phyloP scores from a whole-genome alignment of 2,329 filamentous ascomycete species.

The Microdochium trichocladiopsis region DNA sequence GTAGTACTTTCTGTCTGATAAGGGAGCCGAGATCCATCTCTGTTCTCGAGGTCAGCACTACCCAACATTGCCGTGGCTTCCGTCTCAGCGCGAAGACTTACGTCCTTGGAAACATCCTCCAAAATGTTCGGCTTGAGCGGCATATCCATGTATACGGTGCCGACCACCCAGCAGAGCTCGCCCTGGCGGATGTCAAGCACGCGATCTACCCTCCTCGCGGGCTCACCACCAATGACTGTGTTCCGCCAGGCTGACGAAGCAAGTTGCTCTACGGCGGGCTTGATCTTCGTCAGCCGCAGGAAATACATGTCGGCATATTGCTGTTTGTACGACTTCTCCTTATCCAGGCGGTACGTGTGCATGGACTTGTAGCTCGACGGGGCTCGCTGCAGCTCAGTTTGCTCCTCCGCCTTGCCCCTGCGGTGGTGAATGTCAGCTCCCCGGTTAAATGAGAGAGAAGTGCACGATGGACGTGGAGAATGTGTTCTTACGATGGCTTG shows the following conservation, averaged over 20 bases:
- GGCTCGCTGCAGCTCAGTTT: slow-evolving; percentile 38
- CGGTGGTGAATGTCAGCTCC: background rate
- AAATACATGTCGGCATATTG: slow-evolving; percentile 99
- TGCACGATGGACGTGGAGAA: slow-evolving; percentile 1
- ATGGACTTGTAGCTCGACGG: slow-evolving; percentile 64
- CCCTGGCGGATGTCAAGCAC: slow-evolving; percentile 95
- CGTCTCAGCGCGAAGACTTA: too few species aligned
- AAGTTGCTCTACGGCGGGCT: slow-evolving; percentile 69
- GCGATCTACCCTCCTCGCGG: slow-evolving; percentile 69
- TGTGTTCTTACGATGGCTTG: slow-evolving; percentile 37
- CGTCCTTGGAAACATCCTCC: slow-evolving; percentile 90
- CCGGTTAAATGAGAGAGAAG: background rate
- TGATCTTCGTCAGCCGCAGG: slow-evolving; percentile 78
- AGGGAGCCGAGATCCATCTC: slow-evolving; percentile 85
- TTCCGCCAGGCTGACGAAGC: slow-evolving; percentile 72
- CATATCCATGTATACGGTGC: slow-evolving; percentile 98
- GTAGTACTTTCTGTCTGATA: slow-evolving; percentile 69
- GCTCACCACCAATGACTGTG: slow-evolving; percentile 70
- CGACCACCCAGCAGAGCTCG: slow-evolving; percentile 88
- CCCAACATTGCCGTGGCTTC: too few species aligned
- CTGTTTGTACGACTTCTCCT: slow-evolving; percentile 73
- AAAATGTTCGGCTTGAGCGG: slow-evolving; percentile 91
- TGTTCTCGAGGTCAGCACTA: slow-evolving; percentile 24
- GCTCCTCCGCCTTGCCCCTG: slow-evolving; percentile 27
- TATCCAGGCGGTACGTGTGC: slow-evolving; percentile 66